A percentile compares a stretch with the other conserved stretches of the same genome.
These are phyloP conservation scores for Cokeromyces recurvatus DNA, from an alignment of 371 early-diverging fungal genomes.

Conservation along the genomic window DNA sequence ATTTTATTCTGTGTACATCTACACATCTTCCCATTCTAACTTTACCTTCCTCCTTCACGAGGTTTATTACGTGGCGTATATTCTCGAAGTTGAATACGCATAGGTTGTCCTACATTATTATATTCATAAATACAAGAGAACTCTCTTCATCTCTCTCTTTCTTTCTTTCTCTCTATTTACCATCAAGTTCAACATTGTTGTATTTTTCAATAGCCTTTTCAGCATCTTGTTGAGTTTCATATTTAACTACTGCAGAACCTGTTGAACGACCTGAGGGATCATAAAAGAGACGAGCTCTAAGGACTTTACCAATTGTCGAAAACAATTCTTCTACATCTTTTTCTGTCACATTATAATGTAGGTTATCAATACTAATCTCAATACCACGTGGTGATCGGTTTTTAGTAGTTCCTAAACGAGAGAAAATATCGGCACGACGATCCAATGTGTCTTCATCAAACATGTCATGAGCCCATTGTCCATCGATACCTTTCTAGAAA, in stretches of 20 bases:
- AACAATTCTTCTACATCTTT: conserved; percentile 41
- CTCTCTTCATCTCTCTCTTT: no score
- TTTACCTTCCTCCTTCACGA: background rate
- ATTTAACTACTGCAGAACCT: conserved; percentile 30
- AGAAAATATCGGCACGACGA: conserved; percentile 12
- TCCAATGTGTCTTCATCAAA: conserved; percentile 23
- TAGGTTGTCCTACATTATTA: conserved; percentile 22
- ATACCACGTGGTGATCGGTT: background rate
- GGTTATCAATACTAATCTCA: conserved; percentile 27
- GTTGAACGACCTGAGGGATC: conserved; percentile 45
- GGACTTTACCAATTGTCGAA: conserved; percentile 30
- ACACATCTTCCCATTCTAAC: no score
- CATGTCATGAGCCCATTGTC: conserved; percentile 36
- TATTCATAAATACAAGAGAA: background rate
- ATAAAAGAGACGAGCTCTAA: conserved; percentile 26
- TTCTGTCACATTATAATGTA: conserved; percentile 41
- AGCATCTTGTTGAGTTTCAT: conserved; percentile 20
- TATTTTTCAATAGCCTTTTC: conserved; percentile 37
- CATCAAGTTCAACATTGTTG: conserved; percentile 38
- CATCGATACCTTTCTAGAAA: no score
- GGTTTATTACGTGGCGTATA: background rate
- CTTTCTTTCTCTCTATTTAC: conserved; percentile 15
- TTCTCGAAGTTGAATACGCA: conserved; percentile 16
- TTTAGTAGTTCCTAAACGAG: conserved; percentile 22
- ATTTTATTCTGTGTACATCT: no score